Percentiles rank a stretch among this genome's conserved stretches.
Evolutionary conservation across 2,329 filamentous ascomycete species (phyloP).

Genomic region (Mariannaea elegans): DNA sequence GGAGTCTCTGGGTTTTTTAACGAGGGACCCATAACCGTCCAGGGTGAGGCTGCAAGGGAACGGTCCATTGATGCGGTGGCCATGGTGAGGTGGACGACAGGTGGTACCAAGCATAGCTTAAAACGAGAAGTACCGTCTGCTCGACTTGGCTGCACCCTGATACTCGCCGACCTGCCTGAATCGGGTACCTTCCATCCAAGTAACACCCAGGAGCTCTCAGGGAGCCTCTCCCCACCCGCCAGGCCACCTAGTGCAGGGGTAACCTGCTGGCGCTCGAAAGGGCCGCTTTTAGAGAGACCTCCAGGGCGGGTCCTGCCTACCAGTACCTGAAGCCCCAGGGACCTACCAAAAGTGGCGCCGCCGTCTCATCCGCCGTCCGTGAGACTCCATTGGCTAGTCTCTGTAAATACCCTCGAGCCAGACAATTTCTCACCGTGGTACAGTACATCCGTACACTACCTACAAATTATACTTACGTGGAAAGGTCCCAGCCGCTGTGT

Average conservation of each 20-base stretch:
- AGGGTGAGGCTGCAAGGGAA: conserved; percentile 7
- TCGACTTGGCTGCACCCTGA: background rate
- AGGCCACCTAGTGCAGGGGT: conserved; percentile 28
- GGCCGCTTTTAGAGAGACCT: background rate
- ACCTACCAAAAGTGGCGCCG: background rate
- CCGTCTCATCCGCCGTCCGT: background rate
- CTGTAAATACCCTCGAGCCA: background rate
- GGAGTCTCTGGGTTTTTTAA: conserved; percentile 35
- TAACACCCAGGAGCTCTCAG: background rate
- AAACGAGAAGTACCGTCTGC: background rate
- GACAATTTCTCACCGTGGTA: no score
- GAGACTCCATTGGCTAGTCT: background rate
- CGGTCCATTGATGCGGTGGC: conserved; percentile 9
- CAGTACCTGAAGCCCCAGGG: background rate
- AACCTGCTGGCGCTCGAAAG: background rate
- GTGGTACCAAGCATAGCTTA: conserved; percentile 3
- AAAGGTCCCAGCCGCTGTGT: no score
- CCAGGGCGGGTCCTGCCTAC: conserved; percentile 18
- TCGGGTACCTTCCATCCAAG: background rate
- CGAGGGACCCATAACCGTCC: conserved; percentile 23
- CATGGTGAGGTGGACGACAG: conserved; percentile 12
- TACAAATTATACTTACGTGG: no score
- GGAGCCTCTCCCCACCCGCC: background rate
- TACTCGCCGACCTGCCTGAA: background rate
- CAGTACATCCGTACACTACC: no score